Evolutionary conservation across 805 yeast genomes (phyloP), one percentile per base, ranked within the genome.

Genomic region (Wickerhamomyces queroliae): DNA sequence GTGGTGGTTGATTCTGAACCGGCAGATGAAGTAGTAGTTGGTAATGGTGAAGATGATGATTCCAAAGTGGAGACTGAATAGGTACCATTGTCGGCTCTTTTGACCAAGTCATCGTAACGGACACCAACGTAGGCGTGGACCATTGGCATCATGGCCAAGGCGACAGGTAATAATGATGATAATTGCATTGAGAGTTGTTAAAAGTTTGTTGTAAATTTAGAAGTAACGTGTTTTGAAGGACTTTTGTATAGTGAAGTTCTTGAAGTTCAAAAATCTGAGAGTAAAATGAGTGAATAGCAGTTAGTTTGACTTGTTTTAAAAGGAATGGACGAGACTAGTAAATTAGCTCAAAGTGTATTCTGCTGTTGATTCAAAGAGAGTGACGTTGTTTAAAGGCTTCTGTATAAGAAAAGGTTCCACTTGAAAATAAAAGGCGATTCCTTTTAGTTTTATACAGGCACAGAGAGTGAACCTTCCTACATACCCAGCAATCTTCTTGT

Each of bases 241-340:
- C 27, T 17, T 35, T n/a, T 18, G 6, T 18, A 28, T 20, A 9
- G 15, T 25, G 17, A 12, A 23, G 15, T 30, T 26, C 21, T 25
- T 31, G 25, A 32, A 22, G 26, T 37, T 36, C 29, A n/a, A 17
- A 32, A 33, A 23, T 31, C 29, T 12, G 23, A 36, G 17, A 28
- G n/a, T 24, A 18, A 36, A 21, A 23, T 3, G 35, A 21, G 21
- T 9, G 33, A 30, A 30, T 30, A 20, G 23, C 33, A 30, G 33
- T 23, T 22, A 21, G 29, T n/a, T n/a, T n/a, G n/a, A n/a, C n/a
- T 13, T 26, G 9, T 11, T 13, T 7, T 13, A 24, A 50, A 52
- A 52, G 55, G 57, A 52, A 44, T 46, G 57, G 57, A 52, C 57
- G 57, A 52, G 57, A 45, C 55, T 43, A 33, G 16, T 24, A 13